These are phyloP conservation scores for Ophiostoma australiae DNA, from an alignment of 2,329 filamentous ascomycete species.

Conservation along the genomic window DNA sequence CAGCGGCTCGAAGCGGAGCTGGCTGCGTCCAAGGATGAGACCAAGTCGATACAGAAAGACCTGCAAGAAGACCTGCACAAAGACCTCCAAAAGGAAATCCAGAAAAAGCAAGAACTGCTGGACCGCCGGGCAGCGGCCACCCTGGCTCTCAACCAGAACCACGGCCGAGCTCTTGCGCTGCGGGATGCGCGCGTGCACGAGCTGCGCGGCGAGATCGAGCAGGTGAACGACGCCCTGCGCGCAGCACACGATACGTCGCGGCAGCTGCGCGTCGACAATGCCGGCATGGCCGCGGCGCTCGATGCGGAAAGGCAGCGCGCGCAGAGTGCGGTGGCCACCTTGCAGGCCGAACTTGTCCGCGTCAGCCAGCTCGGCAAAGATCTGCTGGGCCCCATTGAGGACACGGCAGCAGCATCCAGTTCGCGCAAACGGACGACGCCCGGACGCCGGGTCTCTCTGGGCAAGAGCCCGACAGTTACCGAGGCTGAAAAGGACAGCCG, in stretches of 20 bases:
- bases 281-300: constrained; percentile 35
- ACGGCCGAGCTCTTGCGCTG: constrained; percentile 46
- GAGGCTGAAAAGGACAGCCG: constrained; percentile 5
- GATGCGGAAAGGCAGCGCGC: constrained; percentile 40
- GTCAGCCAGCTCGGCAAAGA: constrained; percentile 45
- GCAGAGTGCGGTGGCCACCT: constrained; percentile 43
- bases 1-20: constrained; percentile 44
- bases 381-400: constrained; percentile 34
- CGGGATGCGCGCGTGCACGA: constrained; percentile 49
- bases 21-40: constrained; percentile 23
- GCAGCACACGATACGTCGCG: constrained; percentile 42
- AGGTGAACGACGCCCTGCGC: constrained; percentile 43
- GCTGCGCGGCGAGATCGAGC: constrained; percentile 46
- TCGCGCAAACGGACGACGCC: neutral
- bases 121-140: constrained; percentile 20
- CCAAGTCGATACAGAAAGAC: neutral
- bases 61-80: neutral
- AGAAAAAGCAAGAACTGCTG: constrained; percentile 19
- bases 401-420: neutral
- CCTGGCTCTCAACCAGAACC: constrained; percentile 37
- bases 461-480: neutral
- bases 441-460: neutral
- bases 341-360: constrained; percentile 49
- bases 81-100: neutral
- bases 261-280: constrained; percentile 39